Evolutionary conservation across 1,284 basidiomycete genomes (phyloP).

Genomic region (Ustilago nuda): DNA sequence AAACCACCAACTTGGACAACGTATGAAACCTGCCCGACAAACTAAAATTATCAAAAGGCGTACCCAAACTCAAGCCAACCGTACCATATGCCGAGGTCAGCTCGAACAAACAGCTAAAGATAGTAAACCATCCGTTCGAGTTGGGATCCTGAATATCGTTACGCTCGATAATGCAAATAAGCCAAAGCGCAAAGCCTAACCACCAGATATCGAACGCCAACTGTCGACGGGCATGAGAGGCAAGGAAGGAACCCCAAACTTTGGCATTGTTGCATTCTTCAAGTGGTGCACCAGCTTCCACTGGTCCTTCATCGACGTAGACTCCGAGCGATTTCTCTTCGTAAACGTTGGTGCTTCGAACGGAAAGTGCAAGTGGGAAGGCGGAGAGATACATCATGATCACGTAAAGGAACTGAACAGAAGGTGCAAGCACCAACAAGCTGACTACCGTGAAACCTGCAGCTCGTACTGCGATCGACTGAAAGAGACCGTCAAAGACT

Average conservation of each 20-base stretch:
- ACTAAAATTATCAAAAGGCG: constrained; percentile 76
- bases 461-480: constrained; percentile 79
- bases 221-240: constrained; percentile 84
- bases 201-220: constrained; percentile 77
- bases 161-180: constrained; percentile 67
- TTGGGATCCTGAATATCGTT: constrained; percentile 57
- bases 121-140: constrained; percentile 62
- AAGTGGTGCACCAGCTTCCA: constrained; percentile 12
- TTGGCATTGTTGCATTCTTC: constrained; percentile 60
- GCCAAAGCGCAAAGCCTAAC: constrained; percentile 68
- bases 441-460: constrained; percentile 86
- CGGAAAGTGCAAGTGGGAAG: constrained; percentile 76
- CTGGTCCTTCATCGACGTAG: constrained; percentile 45
- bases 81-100: constrained; percentile 79
- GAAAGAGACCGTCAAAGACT: constrained; percentile 69
- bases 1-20: constrained; percentile 85
- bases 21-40: constrained; percentile 82
- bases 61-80: constrained; percentile 75
- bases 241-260: constrained; percentile 81
- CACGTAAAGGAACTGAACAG: constrained; percentile 84
- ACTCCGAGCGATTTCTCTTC: constrained; percentile 76
- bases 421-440: constrained; percentile 80
- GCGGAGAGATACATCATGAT: constrained; percentile 74
- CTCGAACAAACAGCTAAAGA: constrained; percentile 78
- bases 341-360: constrained; percentile 98